Percentiles rank a stretch among this genome's conserved stretches.
phyloP scores from a whole-genome alignment of 129 eudicot species.

The Artemisia annua region DNA sequence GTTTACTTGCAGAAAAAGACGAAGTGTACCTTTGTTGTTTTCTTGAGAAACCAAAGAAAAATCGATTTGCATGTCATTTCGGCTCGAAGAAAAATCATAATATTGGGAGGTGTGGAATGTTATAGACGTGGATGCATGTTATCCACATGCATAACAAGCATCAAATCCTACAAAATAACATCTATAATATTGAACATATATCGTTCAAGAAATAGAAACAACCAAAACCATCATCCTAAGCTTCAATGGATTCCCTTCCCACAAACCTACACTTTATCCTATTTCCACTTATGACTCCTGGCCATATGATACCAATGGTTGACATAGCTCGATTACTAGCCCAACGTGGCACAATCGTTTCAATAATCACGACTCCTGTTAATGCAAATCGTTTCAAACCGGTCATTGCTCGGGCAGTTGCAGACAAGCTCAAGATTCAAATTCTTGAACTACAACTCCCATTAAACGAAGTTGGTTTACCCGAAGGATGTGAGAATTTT shows the following conservation, averaged over 20 bases:
- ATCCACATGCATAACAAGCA: too few species aligned
- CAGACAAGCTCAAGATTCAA: conserved; percentile 32
- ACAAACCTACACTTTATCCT: conserved; percentile 37
- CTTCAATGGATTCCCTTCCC: conserved; percentile 21
- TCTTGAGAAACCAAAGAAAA: too few species aligned
- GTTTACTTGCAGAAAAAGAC: too few species aligned
- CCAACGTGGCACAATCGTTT: conserved; percentile 15
- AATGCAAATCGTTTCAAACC: conserved; percentile 33
- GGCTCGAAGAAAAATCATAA: too few species aligned
- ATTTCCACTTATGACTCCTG: conserved; percentile 41
- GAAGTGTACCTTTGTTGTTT: too few species aligned
- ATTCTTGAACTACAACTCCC: conserved; percentile 32
- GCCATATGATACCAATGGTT: conserved; percentile 50
- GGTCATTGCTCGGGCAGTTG: conserved; percentile 21
- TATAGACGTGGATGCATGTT: too few species aligned
- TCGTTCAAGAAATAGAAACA: not conserved
- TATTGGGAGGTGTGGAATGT: too few species aligned
- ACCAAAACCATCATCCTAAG: not conserved
- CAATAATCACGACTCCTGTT: conserved; percentile 38
- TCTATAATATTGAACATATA: not conserved
- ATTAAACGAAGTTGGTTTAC: conserved; percentile 28
- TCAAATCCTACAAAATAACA: not conserved
- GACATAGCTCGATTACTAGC: conserved; percentile 51
- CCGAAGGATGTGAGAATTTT: conserved; percentile 35
- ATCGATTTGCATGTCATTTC: too few species aligned